Conservation (phyloP, 495 filamentous ascomycete species). For the Podospora australis region DNA sequence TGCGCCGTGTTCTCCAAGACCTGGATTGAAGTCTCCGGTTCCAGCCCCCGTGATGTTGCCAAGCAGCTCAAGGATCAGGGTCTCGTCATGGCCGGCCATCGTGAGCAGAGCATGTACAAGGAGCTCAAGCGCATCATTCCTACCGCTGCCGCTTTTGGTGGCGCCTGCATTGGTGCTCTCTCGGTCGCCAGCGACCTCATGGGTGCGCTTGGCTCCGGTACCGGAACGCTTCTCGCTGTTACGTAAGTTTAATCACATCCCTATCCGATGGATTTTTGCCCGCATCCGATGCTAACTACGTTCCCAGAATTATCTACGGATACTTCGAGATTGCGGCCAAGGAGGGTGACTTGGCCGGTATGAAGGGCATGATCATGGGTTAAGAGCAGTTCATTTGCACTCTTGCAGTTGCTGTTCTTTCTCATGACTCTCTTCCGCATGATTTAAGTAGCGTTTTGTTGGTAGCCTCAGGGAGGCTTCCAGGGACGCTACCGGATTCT, state of each 20-base stretch:
- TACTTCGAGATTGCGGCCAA: slow-evolving; percentile 99
- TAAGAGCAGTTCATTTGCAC: slow-evolving; percentile 21
- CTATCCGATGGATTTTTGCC: background rate
- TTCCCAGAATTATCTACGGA: slow-evolving; percentile 84
- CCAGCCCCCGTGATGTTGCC: slow-evolving; percentile 92
- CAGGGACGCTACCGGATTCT: background rate
- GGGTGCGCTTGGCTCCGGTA: slow-evolving; percentile 93
- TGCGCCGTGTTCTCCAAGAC: slow-evolving; percentile 99
- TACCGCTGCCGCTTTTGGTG: slow-evolving; percentile 95
- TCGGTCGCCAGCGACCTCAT: slow-evolving; percentile 93
- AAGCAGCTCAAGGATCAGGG: slow-evolving; percentile 99
- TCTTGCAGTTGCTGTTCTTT: background rate
- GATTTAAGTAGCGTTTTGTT: background rate
- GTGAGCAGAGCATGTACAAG: slow-evolving; percentile 99
- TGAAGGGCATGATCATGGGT: slow-evolving; percentile 82
- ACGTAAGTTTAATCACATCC: slow-evolving; percentile 62
- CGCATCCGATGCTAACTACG: slow-evolving; percentile 19
- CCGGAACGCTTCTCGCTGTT: slow-evolving; percentile 95
- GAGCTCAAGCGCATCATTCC: slow-evolving; percentile 99
- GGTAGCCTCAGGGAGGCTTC: slow-evolving; percentile 6
- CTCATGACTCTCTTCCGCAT: background rate
- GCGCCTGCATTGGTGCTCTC: slow-evolving; percentile 96
- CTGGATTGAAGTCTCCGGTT: slow-evolving; percentile 99
- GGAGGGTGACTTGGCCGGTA: slow-evolving; percentile 87
- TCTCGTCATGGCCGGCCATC: slow-evolving; percentile 97